phyloP scores from a whole-genome alignment of 2,329 filamentous ascomycete species.

The Chaetomium sp. region DNA sequence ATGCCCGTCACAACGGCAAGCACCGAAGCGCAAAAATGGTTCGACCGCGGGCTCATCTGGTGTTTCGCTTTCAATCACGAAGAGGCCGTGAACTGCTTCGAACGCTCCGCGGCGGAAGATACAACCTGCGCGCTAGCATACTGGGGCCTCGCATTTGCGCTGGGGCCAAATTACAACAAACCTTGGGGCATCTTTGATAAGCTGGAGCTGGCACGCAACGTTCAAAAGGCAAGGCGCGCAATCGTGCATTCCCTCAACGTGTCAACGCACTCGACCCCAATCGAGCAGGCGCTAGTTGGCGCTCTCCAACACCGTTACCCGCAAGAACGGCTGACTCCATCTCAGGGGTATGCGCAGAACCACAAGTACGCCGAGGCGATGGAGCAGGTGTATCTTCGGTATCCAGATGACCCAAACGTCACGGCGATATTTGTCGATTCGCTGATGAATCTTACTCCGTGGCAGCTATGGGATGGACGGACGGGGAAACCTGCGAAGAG shows the following conservation, averaged over 20 bases:
- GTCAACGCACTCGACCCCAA: conserved; percentile 32
- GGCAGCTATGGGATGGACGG: conserved; percentile 38
- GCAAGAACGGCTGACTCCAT: conserved; percentile 32
- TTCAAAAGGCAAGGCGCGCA: conserved; percentile 33
- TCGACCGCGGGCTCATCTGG: conserved; percentile 67
- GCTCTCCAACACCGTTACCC: conserved; percentile 60
- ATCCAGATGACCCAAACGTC: conserved; percentile 49
- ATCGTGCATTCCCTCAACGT: conserved; percentile 25
- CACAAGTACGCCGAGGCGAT: conserved; percentile 53
- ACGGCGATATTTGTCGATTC: conserved; percentile 54
- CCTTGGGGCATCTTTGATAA: conserved; percentile 66
- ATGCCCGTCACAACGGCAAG: conserved; percentile 49
- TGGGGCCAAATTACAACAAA: conserved; percentile 73
- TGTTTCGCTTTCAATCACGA: conserved; percentile 71
- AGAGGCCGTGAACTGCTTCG: conserved; percentile 60
- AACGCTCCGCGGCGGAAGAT: conserved; percentile 51
- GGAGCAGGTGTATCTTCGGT: conserved; percentile 30
- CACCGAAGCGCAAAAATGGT: conserved; percentile 56
- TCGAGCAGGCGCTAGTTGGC: conserved; percentile 57
- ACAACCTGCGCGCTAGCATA: conserved; percentile 54
- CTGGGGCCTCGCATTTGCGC: conserved; percentile 64
- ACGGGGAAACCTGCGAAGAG: conserved; percentile 40
- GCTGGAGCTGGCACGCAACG: conserved; percentile 47
- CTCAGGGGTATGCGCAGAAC: conserved; percentile 51
- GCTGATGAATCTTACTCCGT: conserved; percentile 43